A percentile compares a stretch with the other conserved stretches of the same genome.
Evolutionary conservation across 805 yeast genomes (phyloP).

Genomic region (Ogataea corticis): DNA sequence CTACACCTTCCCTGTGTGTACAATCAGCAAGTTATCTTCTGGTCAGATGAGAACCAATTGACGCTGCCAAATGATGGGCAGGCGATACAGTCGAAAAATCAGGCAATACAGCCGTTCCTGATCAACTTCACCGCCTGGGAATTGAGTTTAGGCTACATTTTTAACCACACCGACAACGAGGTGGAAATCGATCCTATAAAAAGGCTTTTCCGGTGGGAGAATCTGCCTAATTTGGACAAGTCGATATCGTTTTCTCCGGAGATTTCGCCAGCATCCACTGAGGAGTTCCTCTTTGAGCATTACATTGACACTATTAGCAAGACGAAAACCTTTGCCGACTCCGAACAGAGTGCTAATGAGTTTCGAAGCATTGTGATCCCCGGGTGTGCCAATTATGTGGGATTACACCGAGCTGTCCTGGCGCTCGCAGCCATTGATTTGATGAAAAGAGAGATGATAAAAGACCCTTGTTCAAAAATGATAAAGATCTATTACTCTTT

Average conservation of each 20-base stretch:
- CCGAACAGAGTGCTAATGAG: conserved; percentile 21
- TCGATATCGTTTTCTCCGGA: background rate
- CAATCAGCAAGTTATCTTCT: conserved; percentile 14
- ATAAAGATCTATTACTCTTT: conserved; percentile 9
- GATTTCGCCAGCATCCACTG: conserved; percentile 5
- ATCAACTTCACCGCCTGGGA: conserved; percentile 20
- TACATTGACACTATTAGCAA: conserved; percentile 24
- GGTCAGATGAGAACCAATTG: conserved; percentile 22
- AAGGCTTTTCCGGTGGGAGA: background rate
- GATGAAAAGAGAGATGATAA: conserved; percentile 16
- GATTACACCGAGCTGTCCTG: conserved; percentile 26
- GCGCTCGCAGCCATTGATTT: conserved; percentile 29
- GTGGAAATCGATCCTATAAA: background rate
- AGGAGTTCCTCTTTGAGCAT: conserved; percentile 22
- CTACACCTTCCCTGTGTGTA: conserved; percentile 23
- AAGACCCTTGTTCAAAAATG: background rate
- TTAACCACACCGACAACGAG: background rate
- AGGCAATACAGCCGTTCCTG: background rate
- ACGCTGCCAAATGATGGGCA: conserved; percentile 1
- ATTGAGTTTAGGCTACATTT: conserved; percentile 11
- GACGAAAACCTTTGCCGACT: conserved; percentile 25
- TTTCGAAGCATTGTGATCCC: conserved; percentile 29
- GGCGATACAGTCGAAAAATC: background rate
- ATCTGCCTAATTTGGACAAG: background rate
- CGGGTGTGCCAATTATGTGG: conserved; percentile 24